Evolutionary conservation across 2,329 filamentous ascomycete genomes (phyloP).

Genomic region (Talaromyces sp.): DNA sequence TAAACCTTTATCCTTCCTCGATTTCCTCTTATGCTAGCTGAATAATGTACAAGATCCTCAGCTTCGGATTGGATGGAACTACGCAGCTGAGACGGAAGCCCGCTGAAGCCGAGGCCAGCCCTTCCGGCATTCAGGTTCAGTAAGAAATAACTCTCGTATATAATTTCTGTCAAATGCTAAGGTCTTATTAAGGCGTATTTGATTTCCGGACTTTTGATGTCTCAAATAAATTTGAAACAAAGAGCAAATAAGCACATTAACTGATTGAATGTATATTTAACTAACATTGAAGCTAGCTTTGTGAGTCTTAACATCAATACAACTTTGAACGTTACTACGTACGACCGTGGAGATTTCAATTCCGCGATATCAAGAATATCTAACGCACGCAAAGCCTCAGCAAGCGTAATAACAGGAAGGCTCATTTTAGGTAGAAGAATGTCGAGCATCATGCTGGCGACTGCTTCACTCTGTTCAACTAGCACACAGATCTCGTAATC

Average conservation of each 20-base stretch:
- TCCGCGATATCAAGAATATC: constrained; percentile 8
- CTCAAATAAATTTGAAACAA: background rate
- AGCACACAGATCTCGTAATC: constrained; percentile 45
- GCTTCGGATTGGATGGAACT: background rate
- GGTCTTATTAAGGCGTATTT: background rate
- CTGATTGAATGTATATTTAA: background rate
- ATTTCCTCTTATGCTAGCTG: background rate
- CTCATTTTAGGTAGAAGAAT: constrained; percentile 30
- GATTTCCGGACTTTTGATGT: too few species aligned
- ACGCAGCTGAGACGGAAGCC: background rate
- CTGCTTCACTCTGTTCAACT: constrained; percentile 20
- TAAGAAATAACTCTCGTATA: background rate
- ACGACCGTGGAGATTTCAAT: background rate
- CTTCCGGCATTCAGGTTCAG: background rate
- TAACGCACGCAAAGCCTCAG: constrained; percentile 20
- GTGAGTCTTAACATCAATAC: background rate
- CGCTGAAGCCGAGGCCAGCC: background rate
- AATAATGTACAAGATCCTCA: background rate
- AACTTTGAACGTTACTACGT: background rate
- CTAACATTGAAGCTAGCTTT: background rate
- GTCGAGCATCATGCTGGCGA: constrained; percentile 24
- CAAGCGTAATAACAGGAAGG: constrained; percentile 22
- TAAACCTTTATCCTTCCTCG: background rate
- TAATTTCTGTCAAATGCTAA: background rate
- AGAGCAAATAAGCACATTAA: background rate